Percentiles rank a stretch among this genome's conserved stretches.
These are phyloP conservation scores for Moesziomyces sp. DNA, from an alignment of 1,284 basidiomycete genomes.

Conservation along the genomic window DNA sequence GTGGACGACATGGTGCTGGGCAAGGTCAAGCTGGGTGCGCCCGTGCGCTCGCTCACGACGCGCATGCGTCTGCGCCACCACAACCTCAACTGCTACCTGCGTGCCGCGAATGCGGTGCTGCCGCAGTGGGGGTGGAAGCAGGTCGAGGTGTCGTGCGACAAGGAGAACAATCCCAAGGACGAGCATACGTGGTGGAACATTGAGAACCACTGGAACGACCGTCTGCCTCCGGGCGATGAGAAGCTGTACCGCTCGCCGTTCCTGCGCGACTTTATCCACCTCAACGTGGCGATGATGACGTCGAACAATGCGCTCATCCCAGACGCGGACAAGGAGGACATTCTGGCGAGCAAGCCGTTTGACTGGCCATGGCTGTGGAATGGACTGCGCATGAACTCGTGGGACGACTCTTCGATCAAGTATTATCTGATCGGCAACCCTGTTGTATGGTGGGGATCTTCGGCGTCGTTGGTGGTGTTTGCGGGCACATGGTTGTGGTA, in stretches of 20 bases:
- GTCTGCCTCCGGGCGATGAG: conserved; percentile 83
- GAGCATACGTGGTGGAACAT: conserved; percentile 97
- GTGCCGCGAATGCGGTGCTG: conserved; percentile 86
- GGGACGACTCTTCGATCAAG: conserved; percentile 87
- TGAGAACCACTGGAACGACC: conserved; percentile 94
- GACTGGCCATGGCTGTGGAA: conserved; percentile 96
- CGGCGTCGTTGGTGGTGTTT: conserved; percentile 76
- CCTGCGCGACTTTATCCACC: conserved; percentile 95
- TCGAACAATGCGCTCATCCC: conserved; percentile 98
- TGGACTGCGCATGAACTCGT: conserved; percentile 90
- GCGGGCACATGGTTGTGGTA: conserved; percentile 76
- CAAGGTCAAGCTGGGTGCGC: conserved; percentile 73
- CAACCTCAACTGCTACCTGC: conserved; percentile 76
- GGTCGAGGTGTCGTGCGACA: conserved; percentile 92
- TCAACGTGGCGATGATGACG: conserved; percentile 99
- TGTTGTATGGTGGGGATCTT: conserved; percentile 88
- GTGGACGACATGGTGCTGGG: conserved; percentile 79
- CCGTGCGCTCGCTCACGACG: conserved; percentile 89
- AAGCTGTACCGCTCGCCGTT: conserved; percentile 91
- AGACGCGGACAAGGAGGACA: conserved; percentile 97
- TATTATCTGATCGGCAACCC: conserved; percentile 95
- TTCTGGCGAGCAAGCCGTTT: conserved; percentile 87
- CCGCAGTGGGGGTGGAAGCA: conserved; percentile 99
- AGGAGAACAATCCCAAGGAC: conserved; percentile 84
- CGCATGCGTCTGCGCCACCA: conserved; percentile 85